These are phyloP conservation scores for Penicillium paxilli DNA, from an alignment of 495 filamentous ascomycete species.

Conservation along the genomic window DNA sequence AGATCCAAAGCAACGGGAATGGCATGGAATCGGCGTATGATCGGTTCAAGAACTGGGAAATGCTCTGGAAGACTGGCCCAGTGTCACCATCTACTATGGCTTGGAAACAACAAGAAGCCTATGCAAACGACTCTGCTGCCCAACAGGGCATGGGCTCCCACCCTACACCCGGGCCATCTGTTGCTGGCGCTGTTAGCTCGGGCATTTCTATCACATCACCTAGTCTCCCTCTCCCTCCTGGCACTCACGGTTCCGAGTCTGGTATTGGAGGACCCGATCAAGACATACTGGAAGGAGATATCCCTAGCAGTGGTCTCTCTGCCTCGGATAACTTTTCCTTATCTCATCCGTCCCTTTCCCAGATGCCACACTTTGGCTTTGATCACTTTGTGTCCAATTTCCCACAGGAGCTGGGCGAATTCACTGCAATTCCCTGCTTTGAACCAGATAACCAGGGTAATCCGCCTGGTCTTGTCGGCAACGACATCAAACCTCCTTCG, in stretches of 20 bases:
- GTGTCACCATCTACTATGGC: constrained; percentile 34
- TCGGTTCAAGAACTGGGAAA: constrained; percentile 53
- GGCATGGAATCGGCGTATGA: constrained; percentile 47
- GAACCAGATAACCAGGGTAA: constrained; percentile 39
- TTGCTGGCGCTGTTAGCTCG: constrained; percentile 6
- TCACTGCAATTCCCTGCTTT: constrained; percentile 49
- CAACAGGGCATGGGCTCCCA: constrained; percentile 14
- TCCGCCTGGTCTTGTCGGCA: constrained; percentile 10
- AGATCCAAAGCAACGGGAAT: constrained; percentile 30
- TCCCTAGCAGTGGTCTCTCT: constrained; percentile 24
- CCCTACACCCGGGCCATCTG: constrained; percentile 7
- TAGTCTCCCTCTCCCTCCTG: constrained; percentile 8
- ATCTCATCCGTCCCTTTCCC: constrained; percentile 31
- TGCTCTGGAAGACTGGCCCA: constrained; percentile 52
- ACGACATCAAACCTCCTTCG: constrained; percentile 28
- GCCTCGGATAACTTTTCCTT: constrained; percentile 31
- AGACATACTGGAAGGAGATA: constrained; percentile 21
- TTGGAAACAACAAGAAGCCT: constrained; percentile 19
- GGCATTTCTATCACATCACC: constrained; percentile 19
- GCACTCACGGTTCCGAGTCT: constrained; percentile 12
- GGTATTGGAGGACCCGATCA: constrained; percentile 8
- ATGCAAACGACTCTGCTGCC: constrained; percentile 19
- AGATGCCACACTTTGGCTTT: constrained; percentile 42
- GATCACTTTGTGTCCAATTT: constrained; percentile 50
- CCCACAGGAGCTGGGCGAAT: constrained; percentile 48